Evolutionary conservation across 108 stramenopile species (phyloP).

Genomic region (Discostella pseudostelligera): DNA sequence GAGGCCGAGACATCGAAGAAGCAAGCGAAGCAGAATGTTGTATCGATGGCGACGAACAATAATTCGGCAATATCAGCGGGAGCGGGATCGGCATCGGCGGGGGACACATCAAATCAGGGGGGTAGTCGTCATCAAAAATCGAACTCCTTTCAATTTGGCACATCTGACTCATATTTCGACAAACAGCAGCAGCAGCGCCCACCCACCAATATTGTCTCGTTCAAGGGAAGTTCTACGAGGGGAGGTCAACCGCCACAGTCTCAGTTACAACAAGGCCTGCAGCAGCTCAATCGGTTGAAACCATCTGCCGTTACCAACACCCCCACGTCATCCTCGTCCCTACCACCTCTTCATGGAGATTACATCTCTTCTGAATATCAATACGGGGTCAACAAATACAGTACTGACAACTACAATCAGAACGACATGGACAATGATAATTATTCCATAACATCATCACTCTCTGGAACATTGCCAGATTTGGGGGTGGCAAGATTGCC

Average conservation of each 20-base stretch:
- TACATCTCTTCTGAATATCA: no score
- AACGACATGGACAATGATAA: neutral
- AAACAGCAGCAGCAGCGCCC: neutral
- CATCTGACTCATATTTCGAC: neutral
- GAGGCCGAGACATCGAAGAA: constrained; percentile 22
- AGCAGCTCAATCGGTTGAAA: no score
- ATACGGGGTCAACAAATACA: no score
- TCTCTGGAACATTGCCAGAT: neutral
- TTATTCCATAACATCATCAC: neutral
- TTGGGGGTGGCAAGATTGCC: neutral
- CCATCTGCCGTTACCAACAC: no score
- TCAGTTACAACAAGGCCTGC: neutral
- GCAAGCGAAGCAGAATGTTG: neutral
- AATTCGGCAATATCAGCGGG: no score
- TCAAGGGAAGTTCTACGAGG: neutral
- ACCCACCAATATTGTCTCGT: neutral
- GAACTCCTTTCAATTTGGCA: neutral
- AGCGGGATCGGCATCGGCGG: no score
- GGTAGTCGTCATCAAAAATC: neutral
- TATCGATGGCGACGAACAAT: no score
- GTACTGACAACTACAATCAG: neutral
- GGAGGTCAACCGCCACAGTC: neutral
- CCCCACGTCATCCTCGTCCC: no score
- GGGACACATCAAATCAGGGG: no score
- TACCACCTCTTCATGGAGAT: no score